Evolutionary conservation across 2,329 filamentous ascomycete genomes (phyloP).

Genomic region (Paradendryphiella salina): DNA sequence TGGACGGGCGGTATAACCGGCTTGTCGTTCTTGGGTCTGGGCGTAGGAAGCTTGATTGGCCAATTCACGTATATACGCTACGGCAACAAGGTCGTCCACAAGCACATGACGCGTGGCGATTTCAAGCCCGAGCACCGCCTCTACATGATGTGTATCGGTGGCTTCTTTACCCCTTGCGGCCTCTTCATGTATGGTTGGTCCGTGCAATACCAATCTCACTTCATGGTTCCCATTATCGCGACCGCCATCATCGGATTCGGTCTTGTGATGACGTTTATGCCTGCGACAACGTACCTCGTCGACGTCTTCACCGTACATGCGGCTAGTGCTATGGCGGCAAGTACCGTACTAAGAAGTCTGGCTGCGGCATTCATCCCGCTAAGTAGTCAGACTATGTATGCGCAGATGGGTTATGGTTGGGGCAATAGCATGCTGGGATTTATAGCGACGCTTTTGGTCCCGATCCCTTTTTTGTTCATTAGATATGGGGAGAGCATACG

Average conservation of each 20-base stretch:
- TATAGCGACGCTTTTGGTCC: constrained; percentile 33
- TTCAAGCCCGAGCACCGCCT: constrained; percentile 45
- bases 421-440: constrained; percentile 47
- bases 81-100: constrained; percentile 38
- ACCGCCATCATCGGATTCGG: constrained; percentile 43
- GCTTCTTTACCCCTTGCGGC: constrained; percentile 40
- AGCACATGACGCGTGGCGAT: constrained; percentile 37
- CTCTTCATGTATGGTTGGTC: constrained; percentile 48
- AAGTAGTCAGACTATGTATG: constrained; percentile 47
- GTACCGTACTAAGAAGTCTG: constrained; percentile 46
- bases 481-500: constrained; percentile 42
- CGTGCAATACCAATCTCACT: constrained; percentile 41
- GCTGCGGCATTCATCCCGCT: constrained; percentile 48
- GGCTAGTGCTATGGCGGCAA: constrained; percentile 50
- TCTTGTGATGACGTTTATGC: constrained; percentile 46
- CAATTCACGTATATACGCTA: constrained; percentile 37
- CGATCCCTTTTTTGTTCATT: constrained; percentile 45
- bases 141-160: constrained; percentile 41
- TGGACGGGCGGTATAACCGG: constrained; percentile 48
- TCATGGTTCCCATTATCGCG: constrained; percentile 43
- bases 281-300: constrained; percentile 47
- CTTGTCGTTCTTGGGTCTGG: constrained; percentile 49
- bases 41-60: constrained; percentile 48
- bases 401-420: constrained; percentile 47
- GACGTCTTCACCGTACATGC: constrained; percentile 50